phyloP scores from a whole-genome alignment of 2,329 filamentous ascomycete species.

The Saccharata proteae region DNA sequence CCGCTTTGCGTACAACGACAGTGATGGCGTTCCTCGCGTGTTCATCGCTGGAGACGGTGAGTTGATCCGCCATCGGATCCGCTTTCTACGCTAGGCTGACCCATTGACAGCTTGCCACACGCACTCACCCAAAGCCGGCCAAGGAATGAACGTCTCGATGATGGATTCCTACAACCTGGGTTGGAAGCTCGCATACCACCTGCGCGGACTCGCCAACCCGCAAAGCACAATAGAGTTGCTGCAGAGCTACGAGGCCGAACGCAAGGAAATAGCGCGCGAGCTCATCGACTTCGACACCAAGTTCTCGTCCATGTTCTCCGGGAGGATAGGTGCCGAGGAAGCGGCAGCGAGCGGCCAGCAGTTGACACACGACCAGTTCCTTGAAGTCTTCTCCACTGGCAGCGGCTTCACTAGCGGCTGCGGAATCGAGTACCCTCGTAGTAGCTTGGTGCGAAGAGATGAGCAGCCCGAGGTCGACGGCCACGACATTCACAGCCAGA shows the following conservation, averaged over 20 bases:
- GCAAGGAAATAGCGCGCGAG: slow-evolving; percentile 33
- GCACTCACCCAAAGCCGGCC: slow-evolving; percentile 59
- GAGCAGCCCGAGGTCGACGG: too few species aligned
- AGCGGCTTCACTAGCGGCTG: too few species aligned
- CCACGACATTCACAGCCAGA: too few species aligned
- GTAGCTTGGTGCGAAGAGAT: too few species aligned
- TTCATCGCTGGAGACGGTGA: slow-evolving; percentile 60
- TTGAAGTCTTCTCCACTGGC: too few species aligned
- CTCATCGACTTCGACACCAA: slow-evolving; percentile 50
- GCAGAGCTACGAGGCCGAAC: slow-evolving; percentile 50
- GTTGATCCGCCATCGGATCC: too few species aligned
- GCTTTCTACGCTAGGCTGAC: too few species aligned
- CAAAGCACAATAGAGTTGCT: slow-evolving; percentile 33
- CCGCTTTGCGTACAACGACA: slow-evolving; percentile 52
- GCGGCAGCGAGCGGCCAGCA: too few species aligned
- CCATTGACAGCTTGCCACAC: slow-evolving; percentile 58
- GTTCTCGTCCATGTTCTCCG: slow-evolving; percentile 43
- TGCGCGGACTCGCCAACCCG: too few species aligned
- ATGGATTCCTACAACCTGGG: slow-evolving; percentile 49
- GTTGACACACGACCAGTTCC: too few species aligned
- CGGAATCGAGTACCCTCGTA: too few species aligned
- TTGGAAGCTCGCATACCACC: slow-evolving; percentile 42
- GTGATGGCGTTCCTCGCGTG: too few species aligned
- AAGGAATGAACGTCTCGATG: slow-evolving; percentile 50
- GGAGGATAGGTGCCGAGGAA: slow-evolving; percentile 17